A percentile compares a stretch with the other conserved stretches of the same genome.
Evolutionary conservation across 768 basidiomycete genomes (phyloP).

Genomic region (Xerocomellus amylosporus): DNA sequence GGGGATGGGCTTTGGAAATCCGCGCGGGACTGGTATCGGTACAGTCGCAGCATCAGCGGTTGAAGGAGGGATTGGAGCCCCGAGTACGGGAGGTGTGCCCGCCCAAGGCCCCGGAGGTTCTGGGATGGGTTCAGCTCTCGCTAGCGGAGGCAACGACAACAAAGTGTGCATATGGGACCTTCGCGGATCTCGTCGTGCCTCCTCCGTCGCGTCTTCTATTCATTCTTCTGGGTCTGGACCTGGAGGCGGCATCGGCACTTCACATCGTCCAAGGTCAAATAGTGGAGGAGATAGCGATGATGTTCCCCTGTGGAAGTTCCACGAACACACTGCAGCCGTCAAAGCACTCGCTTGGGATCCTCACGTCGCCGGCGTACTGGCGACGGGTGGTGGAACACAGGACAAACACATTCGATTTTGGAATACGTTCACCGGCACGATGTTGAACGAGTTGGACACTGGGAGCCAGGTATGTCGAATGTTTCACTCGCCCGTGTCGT

Average conservation of each 20-base stretch:
- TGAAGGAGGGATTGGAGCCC: conserved; percentile 21
- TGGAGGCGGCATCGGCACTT: conserved; percentile 26
- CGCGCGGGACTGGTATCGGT: conserved; percentile 15
- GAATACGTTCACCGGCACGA: conserved; percentile 85
- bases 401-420: conserved; percentile 98
- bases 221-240: conserved; percentile 30
- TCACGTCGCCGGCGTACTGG: conserved; percentile 85
- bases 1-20: conserved; percentile 26
- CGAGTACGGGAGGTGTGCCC: conserved; percentile 22
- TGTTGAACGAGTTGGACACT: conserved; percentile 88
- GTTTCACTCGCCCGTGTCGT: background rate
- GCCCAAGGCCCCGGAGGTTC: conserved; percentile 30
- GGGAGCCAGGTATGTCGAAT: conserved; percentile 75
- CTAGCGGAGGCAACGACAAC: conserved; percentile 97
- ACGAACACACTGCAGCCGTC: conserved; percentile 95
- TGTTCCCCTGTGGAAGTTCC: conserved; percentile 87
- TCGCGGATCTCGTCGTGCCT: conserved; percentile 52
- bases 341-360: conserved; percentile 99
- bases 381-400: conserved; percentile 97
- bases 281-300: conserved; percentile 36
- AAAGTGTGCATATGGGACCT: conserved; percentile 98
- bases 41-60: conserved; percentile 24
- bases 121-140: conserved; percentile 56
- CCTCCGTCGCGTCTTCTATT: conserved; percentile 24
- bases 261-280: conserved; percentile 25